phyloP scores from a whole-genome alignment of 2,329 filamentous ascomycete genomes.

The Scopulariopsis brevicaulis region DNA sequence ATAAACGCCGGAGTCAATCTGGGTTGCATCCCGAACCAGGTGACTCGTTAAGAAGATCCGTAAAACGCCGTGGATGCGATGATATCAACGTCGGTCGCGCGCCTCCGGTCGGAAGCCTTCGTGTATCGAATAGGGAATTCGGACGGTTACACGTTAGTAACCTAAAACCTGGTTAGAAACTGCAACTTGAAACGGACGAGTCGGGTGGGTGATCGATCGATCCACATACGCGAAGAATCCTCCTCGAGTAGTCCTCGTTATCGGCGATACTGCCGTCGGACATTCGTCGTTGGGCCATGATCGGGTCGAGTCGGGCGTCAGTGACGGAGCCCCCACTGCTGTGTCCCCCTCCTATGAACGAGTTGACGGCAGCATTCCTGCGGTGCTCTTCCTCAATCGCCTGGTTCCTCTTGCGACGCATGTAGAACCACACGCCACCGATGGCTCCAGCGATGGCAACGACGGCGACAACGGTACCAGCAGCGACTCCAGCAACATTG shows the following conservation, averaged over 20 bases:
- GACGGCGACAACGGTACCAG: slow-evolving; percentile 77
- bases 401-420: slow-evolving; percentile 64
- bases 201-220: background rate
- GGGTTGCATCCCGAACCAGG: background rate
- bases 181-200: background rate
- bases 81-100: background rate
- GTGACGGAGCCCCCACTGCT: slow-evolving; percentile 60
- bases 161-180: slow-evolving; percentile 22
- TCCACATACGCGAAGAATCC: slow-evolving; percentile 78
- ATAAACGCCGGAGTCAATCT: background rate
- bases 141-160: slow-evolving; percentile 44
- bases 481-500: slow-evolving; percentile 75
- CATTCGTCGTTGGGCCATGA: slow-evolving; percentile 71
- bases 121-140: background rate
- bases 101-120: background rate
- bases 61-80: slow-evolving; percentile 3
- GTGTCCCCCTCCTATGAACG: slow-evolving; percentile 56
- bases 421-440: slow-evolving; percentile 60
- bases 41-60: background rate
- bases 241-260: slow-evolving; percentile 91
- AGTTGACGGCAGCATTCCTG: slow-evolving; percentile 67
- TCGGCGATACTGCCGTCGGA: slow-evolving; percentile 96
- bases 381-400: slow-evolving; percentile 78
- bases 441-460: slow-evolving; percentile 54
- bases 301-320: slow-evolving; percentile 78